phyloP scores from a whole-genome alignment of 2,329 filamentous ascomycete species.

The Colletotrichum trifolii region DNA sequence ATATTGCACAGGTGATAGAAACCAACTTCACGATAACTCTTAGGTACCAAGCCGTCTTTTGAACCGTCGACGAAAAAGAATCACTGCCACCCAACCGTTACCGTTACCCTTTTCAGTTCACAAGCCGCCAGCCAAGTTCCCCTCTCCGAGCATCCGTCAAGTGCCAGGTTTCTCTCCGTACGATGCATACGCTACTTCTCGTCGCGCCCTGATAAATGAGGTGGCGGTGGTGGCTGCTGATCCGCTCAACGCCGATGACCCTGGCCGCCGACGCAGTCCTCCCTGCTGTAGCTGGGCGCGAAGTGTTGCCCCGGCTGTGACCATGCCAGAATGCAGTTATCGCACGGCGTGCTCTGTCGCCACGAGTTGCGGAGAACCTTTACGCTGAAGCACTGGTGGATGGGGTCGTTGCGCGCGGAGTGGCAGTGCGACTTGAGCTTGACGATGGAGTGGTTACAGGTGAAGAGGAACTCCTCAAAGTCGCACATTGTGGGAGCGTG shows the following conservation, averaged over 20 bases:
- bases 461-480: conserved; percentile 76
- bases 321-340: conserved; percentile 52
- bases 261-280: conserved; percentile 14
- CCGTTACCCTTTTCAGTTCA: too few relatives aligned
- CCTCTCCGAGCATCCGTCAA: background rate
- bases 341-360: conserved; percentile 65
- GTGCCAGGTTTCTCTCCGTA: background rate
- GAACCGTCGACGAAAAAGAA: too few relatives aligned
- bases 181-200: too few relatives aligned
- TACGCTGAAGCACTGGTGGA: conserved; percentile 75
- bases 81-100: too few relatives aligned
- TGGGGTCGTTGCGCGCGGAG: conserved; percentile 77
- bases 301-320: conserved; percentile 12
- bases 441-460: conserved; percentile 69
- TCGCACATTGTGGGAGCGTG: conserved; percentile 68
- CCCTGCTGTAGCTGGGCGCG: conserved; percentile 13
- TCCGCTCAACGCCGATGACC: conserved; percentile 13
- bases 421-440: conserved; percentile 78
- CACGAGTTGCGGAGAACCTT: conserved; percentile 72
- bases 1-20: too few relatives aligned
- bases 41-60: too few relatives aligned
- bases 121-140: too few relatives aligned
- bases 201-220: background rate
- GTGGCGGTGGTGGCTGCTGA: conserved; percentile 1
- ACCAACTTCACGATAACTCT: too few relatives aligned